These are phyloP conservation scores for Colletotrichum sidae DNA, from an alignment of 2,329 filamentous ascomycete genomes.

Conservation along the genomic window DNA sequence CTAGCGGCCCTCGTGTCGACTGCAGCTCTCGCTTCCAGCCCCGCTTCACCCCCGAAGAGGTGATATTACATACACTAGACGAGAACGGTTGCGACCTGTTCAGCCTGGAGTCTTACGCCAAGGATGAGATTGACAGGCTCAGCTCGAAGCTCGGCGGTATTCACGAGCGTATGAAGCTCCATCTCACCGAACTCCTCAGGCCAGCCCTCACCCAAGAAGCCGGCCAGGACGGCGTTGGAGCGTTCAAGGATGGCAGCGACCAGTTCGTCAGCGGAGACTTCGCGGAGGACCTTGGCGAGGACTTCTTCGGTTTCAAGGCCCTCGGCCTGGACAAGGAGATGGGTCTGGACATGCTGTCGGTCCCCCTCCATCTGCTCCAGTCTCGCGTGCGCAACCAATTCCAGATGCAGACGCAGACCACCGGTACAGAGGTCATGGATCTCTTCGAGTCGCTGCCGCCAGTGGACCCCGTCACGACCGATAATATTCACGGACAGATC, in stretches of 20 bases:
- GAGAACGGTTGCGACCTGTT: slow-evolving; percentile 88
- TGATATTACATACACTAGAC: slow-evolving; percentile 85
- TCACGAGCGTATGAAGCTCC: slow-evolving; percentile 93
- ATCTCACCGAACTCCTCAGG: slow-evolving; percentile 92
- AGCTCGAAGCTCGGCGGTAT: slow-evolving; percentile 82
- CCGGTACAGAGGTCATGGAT: slow-evolving; percentile 64
- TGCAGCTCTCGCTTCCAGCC: slow-evolving; percentile 64
- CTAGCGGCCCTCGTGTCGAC: slow-evolving; percentile 52
- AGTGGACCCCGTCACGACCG: slow-evolving; percentile 81
- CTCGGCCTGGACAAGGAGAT: slow-evolving; percentile 93
- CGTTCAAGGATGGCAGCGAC: slow-evolving; percentile 96
- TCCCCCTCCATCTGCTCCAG: slow-evolving; percentile 93
- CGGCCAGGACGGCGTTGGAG: slow-evolving; percentile 84
- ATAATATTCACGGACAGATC: slow-evolving; percentile 83
- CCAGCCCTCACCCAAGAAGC: slow-evolving; percentile 83
- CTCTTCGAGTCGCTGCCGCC: slow-evolving; percentile 76
- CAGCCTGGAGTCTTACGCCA: slow-evolving; percentile 85
- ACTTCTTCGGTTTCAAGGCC: slow-evolving; percentile 98
- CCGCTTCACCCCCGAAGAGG: slow-evolving; percentile 85
- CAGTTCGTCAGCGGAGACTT: slow-evolving; percentile 98
- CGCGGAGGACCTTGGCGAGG: slow-evolving; percentile 96
- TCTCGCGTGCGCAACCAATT: slow-evolving; percentile 88
- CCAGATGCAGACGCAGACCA: slow-evolving; percentile 77
- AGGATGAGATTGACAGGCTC: slow-evolving; percentile 92
- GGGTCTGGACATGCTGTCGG: slow-evolving; percentile 86